Evolutionary conservation across 2,329 filamentous ascomycete species (phyloP).

Genomic region (Aureobasidium melanogenum): DNA sequence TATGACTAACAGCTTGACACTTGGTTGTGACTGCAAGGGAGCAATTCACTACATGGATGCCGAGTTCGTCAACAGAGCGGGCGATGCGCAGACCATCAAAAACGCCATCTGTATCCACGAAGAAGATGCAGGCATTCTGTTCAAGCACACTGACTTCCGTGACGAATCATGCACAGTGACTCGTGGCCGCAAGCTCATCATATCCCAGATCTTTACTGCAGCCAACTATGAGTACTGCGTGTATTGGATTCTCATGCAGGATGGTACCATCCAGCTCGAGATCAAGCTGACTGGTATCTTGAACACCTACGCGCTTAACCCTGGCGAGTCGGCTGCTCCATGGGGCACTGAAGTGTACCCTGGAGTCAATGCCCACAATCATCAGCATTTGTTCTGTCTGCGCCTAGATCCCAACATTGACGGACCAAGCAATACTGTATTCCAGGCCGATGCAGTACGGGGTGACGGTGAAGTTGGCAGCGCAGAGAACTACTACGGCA

Average conservation of each 20-base stretch:
- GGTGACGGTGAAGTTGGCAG: constrained; percentile 69
- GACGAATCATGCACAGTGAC: constrained; percentile 83
- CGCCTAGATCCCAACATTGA: constrained; percentile 83
- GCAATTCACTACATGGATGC: constrained; percentile 88
- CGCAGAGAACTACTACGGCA: constrained; percentile 77
- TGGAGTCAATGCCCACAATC: constrained; percentile 78
- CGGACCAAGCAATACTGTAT: constrained; percentile 67
- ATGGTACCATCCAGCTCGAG: constrained; percentile 85
- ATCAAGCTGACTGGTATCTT: constrained; percentile 85
- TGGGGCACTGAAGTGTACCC: constrained; percentile 92
- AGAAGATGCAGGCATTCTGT: constrained; percentile 82
- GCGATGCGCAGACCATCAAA: constrained; percentile 67
- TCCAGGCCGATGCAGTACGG: constrained; percentile 63
- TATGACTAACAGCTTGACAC: constrained; percentile 53
- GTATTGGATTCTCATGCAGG: constrained; percentile 87
- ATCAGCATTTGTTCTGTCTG: constrained; percentile 90
- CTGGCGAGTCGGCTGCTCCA: constrained; percentile 71
- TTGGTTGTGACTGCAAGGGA: constrained; percentile 82
- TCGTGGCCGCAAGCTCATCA: constrained; percentile 72
- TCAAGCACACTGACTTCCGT: constrained; percentile 83
- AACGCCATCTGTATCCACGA: constrained; percentile 95
- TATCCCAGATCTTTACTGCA: constrained; percentile 89
- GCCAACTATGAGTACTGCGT: constrained; percentile 91
- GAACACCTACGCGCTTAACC: constrained; percentile 78
- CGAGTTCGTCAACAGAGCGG: constrained; percentile 65